Percentiles rank a stretch among this genome's conserved stretches.
Evolutionary conservation across 2,329 filamentous ascomycete genomes (phyloP).

Genomic region (Fusarium brevicatenulatum): DNA sequence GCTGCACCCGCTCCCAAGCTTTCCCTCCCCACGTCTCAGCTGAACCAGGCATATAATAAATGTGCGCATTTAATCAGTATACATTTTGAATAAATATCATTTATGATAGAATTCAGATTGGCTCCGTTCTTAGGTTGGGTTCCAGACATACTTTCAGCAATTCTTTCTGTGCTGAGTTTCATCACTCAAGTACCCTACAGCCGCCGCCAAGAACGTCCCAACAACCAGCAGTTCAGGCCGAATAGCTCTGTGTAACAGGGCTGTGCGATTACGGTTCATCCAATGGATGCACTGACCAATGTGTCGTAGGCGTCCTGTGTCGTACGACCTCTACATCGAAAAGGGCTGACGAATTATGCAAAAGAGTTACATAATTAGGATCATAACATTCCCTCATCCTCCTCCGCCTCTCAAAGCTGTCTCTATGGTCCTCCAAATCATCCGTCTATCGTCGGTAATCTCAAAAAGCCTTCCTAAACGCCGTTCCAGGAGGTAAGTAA

Average conservation of each 20-base stretch:
- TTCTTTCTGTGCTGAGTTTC: not conserved
- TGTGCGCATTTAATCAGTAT: not conserved
- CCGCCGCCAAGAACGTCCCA: not conserved
- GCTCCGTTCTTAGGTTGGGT: not conserved
- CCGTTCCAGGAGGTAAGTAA: not conserved
- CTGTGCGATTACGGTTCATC: not conserved
- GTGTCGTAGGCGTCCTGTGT: not conserved
- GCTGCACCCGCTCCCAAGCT: conserved; percentile 24
- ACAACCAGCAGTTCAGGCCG: not conserved
- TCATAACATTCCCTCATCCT: not conserved
- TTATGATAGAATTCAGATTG: not conserved
- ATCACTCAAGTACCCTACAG: not conserved
- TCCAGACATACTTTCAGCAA: not conserved
- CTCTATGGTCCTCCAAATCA: not conserved
- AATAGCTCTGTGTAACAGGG: not conserved
- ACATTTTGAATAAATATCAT: no score
- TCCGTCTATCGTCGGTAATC: not conserved
- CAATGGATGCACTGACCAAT: not conserved
- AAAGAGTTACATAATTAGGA: not conserved
- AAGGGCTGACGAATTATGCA: not conserved
- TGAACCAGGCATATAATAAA: not conserved
- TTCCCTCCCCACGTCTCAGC: conserved; percentile 10
- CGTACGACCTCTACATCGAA: not conserved
- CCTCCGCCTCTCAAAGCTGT: not conserved
- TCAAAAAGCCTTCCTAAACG: not conserved